Evolutionary conservation across 164 flowering plant species (phyloP), one percentile per base, ranked within the genome.

Genomic region (Annona cherimola): DNA sequence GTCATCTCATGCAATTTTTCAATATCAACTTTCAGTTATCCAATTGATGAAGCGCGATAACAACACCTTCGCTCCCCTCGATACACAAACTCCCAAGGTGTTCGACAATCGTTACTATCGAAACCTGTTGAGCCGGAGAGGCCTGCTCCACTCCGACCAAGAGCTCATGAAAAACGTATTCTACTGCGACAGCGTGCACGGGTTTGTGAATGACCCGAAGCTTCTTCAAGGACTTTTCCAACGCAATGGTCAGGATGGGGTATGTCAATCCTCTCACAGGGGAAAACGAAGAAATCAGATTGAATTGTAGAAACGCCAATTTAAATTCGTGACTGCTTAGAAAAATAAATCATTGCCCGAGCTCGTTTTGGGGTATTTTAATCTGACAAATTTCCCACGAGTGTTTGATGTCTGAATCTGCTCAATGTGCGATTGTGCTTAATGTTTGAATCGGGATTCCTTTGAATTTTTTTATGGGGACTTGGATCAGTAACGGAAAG

Each of bases 201-300:
- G 8, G 6, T 83, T 79, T 63, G 77, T 74, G 0, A 2, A 18
- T 8, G 8, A 75, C 45, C 59, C 67, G 35, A 0, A 39, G 45
- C 3, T 84, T 81, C 70, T 78, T 78, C 69, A 69, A 61, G 67
- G 76, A 80, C 45, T 77, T 79, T 62, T 69, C 79, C 54, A 45
- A 67, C 40, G 74, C 75, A 8, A 81, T 81, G 84, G 50, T 83
- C 9, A 81, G 70, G 40, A 81, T 83, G 84, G 77, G 84, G 42
- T 77, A 74, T 41, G 72, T 81, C 59, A 74, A 14, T 9, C 81
- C 79, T 63, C 76, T 79, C 66, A 75, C 76, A 5, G 82, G 86
- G 55, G 73, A 39, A 20, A 4, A 44, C 5, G 86, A 84, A 20
- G 65, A 81, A 64, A 60, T 83, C 42, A 79, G 84, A 57, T 63